A percentile compares a stretch with the other conserved stretches of the same genome.
These are phyloP conservation scores for Leccinum ochraceum DNA, from an alignment of 768 basidiomycete genomes.

Conservation along the genomic window DNA sequence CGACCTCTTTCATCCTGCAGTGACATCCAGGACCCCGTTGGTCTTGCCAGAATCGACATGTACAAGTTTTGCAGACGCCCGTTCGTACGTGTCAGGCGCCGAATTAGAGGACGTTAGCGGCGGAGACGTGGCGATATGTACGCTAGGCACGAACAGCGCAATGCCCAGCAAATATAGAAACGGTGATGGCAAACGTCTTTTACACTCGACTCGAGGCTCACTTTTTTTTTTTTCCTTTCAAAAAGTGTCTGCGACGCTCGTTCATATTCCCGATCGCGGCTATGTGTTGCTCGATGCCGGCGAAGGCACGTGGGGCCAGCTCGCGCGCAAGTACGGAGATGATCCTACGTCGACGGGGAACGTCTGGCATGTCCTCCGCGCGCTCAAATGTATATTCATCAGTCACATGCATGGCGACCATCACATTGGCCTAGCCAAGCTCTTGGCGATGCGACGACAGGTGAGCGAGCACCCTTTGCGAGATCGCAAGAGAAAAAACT, in stretches of 20 bases:
- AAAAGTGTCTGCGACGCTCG: constrained; percentile 72
- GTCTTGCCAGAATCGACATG: constrained; percentile 32
- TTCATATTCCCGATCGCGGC: constrained; percentile 72
- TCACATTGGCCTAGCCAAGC: constrained; percentile 76
- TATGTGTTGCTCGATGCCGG: constrained; percentile 86
- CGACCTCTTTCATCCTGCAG: constrained; percentile 35
- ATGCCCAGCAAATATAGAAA: constrained; percentile 86
- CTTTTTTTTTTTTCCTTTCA: not conserved
- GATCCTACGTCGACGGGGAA: constrained; percentile 36
- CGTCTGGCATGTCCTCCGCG: constrained; percentile 62
- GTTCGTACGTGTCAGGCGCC: constrained; percentile 6
- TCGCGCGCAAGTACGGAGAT: constrained; percentile 73
- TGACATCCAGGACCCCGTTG: constrained; percentile 15
- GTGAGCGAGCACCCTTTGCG: constrained; percentile 50
- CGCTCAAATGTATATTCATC: constrained; percentile 78
- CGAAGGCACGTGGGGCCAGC: constrained; percentile 92
- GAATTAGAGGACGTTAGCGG: constrained; percentile 39
- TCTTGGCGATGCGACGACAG: constrained; percentile 68
- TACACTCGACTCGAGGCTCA: not conserved
- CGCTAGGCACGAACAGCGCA: constrained; percentile 89
- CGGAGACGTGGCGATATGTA: constrained; percentile 65
- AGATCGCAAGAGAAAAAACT: not conserved
- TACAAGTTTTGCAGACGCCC: constrained; percentile 42
- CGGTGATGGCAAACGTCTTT: constrained; percentile 45
- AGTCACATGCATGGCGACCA: constrained; percentile 95